These are phyloP conservation scores for Globisporangium carolinianum DNA, from an alignment of 352 stramenopile genomes.

Conservation along the genomic window DNA sequence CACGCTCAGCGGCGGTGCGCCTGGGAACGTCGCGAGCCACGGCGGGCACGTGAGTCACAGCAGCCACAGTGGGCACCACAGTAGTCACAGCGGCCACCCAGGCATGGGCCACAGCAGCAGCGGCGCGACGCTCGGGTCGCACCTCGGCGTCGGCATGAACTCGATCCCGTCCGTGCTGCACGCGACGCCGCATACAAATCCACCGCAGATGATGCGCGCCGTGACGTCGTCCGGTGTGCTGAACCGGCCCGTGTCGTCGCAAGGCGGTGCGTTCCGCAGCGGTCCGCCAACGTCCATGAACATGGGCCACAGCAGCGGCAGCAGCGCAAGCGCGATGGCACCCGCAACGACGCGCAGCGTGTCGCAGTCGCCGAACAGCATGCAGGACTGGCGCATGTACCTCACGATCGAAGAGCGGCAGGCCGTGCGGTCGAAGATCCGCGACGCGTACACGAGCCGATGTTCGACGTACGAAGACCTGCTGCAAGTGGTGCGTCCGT, in stretches of 20 bases:
- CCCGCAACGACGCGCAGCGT: constrained; percentile 42
- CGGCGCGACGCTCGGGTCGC: constrained; percentile 11
- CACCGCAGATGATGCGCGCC: constrained; percentile 77
- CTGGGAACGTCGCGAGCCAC: constrained; percentile 16
- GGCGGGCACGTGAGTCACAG: constrained; percentile 16
- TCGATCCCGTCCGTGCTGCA: constrained; percentile 77
- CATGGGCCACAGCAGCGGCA: constrained; percentile 6
- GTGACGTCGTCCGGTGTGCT: constrained; percentile 79
- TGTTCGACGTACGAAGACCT: constrained; percentile 85
- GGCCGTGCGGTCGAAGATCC: constrained; percentile 83
- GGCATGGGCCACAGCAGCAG: constrained; percentile 23
- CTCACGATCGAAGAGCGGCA: constrained; percentile 88
- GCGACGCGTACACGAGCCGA: constrained; percentile 78
- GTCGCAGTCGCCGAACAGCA: constrained; percentile 46
- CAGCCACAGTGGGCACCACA: constrained; percentile 18
- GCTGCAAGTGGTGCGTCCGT: constrained; percentile 70
- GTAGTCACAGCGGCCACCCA: constrained; percentile 6
- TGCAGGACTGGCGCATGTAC: constrained; percentile 88
- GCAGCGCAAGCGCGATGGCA: constrained; percentile 15
- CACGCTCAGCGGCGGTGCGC: constrained; percentile 67
- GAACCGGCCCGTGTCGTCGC: constrained; percentile 41
- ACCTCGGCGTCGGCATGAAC: constrained; percentile 64
- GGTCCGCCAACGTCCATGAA: constrained; percentile 10
- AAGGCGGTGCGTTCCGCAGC: constrained; percentile 20
- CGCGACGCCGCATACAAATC: constrained; percentile 54